These are phyloP conservation scores for Candida nemodendra DNA, from an alignment of 805 yeast genomes.

Conservation along the genomic window DNA sequence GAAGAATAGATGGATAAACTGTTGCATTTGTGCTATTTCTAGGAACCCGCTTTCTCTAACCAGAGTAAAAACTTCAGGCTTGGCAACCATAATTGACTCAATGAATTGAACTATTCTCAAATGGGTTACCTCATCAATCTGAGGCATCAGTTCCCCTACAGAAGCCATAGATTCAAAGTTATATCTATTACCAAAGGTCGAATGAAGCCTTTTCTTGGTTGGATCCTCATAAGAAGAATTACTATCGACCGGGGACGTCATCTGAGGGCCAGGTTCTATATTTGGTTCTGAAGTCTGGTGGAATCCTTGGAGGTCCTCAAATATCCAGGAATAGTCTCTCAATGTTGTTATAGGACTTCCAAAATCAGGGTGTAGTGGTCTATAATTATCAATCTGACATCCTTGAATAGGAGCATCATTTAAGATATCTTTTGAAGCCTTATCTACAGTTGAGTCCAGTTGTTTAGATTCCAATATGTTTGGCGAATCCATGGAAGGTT, in stretches of 20 bases:
- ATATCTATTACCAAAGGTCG: conserved; percentile 3
- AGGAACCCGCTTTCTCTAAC: conserved; percentile 5
- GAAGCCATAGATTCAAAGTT: conserved; percentile 7
- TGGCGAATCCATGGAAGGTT: too few species aligned
- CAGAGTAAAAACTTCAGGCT: not conserved
- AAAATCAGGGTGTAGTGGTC: conserved; percentile 4
- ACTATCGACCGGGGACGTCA: not conserved
- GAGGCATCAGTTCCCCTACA: conserved; percentile 2
- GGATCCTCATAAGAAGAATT: not conserved
- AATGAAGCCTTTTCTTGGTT: not conserved
- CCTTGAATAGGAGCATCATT: conserved; percentile 1
- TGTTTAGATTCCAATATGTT: not conserved
- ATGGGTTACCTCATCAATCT: conserved; percentile 2
- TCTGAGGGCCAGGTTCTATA: not conserved
- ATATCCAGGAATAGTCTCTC: conserved; percentile 11
- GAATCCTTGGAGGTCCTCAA: conserved; percentile 6
- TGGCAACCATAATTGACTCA: conserved; percentile 3
- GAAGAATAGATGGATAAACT: conserved; percentile 10
- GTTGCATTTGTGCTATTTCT: conserved; percentile 6
- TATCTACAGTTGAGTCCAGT: not conserved
- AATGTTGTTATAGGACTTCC: conserved; percentile 10
- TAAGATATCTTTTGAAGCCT: not conserved
- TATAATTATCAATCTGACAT: not conserved
- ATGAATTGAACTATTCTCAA: conserved; percentile 4
- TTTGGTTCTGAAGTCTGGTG: not conserved